phyloP scores from a whole-genome alignment of 495 filamentous ascomycete species.

The Aspergillus saccharolyticus region DNA sequence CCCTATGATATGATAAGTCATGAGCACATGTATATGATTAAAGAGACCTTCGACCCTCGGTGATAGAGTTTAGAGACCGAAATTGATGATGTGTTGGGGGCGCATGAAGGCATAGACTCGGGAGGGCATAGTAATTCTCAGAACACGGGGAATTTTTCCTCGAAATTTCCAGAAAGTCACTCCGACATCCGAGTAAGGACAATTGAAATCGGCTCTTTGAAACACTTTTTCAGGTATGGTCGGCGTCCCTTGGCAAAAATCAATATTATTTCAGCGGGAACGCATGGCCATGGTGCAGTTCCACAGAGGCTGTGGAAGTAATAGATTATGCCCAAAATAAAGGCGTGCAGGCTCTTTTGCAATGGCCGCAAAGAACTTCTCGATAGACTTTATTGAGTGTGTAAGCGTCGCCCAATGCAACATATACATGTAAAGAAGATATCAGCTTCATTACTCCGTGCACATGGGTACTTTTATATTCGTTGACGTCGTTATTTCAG shows the following conservation, averaged over 20 bases:
- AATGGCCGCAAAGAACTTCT: background rate
- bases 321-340: background rate
- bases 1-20: background rate
- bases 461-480: background rate
- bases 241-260: too few species aligned
- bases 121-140: too few species aligned
- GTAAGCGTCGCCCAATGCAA: background rate
- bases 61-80: too few species aligned
- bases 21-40: background rate
- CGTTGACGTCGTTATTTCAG: slow-evolving; percentile 1
- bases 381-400: background rate
- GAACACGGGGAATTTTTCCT: too few species aligned
- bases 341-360: background rate
- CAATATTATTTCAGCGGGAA: too few species aligned
- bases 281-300: background rate
- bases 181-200: too few species aligned
- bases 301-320: background rate
- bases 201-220: too few species aligned
- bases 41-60: too few species aligned
- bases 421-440: background rate
- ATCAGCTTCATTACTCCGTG: background rate
- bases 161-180: too few species aligned
- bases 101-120: too few species aligned
- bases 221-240: too few species aligned
- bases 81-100: too few species aligned